Percentiles rank a stretch among this genome's conserved stretches.
Evolutionary conservation across 2,329 filamentous ascomycete genomes (phyloP).

Genomic region (Claviceps quebecensis): DNA sequence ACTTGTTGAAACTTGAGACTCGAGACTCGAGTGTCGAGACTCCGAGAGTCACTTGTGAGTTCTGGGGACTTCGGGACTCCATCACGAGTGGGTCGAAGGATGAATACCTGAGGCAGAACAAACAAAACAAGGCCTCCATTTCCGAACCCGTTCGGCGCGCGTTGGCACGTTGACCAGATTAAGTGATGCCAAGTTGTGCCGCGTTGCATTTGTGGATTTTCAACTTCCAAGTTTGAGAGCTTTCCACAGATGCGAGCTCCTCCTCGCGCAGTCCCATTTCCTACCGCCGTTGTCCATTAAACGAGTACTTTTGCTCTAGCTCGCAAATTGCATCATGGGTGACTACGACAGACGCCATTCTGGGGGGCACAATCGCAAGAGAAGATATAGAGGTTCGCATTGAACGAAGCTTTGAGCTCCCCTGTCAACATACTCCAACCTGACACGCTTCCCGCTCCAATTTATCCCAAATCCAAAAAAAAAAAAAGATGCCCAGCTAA

Average conservation of each 20-base stretch:
- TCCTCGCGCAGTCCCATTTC: neutral
- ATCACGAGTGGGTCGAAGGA: neutral
- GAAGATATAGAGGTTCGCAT: conserved; percentile 60
- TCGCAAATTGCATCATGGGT: conserved; percentile 24
- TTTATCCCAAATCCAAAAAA: too few species aligned
- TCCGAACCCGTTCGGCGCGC: neutral
- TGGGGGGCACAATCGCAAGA: conserved; percentile 51
- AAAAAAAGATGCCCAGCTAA: conserved; percentile 1
- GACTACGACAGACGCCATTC: conserved; percentile 43
- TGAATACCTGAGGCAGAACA: conserved; percentile 2
- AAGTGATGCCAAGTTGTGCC: neutral
- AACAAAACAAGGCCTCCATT: neutral
- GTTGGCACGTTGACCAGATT: neutral
- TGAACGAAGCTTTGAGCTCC: neutral
- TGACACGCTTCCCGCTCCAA: too few species aligned
- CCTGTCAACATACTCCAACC: too few species aligned
- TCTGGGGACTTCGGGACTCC: too few species aligned
- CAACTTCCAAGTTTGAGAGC: neutral
- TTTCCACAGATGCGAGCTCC: neutral
- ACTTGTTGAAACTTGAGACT: too few species aligned
- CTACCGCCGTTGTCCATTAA: neutral
- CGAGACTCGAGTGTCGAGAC: too few species aligned
- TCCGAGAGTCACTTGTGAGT: too few species aligned
- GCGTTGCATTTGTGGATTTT: too few species aligned
- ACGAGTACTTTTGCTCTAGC: neutral